Conservation (phyloP, 441 rosid genomes). For the Corymbia citriodora region DNA sequence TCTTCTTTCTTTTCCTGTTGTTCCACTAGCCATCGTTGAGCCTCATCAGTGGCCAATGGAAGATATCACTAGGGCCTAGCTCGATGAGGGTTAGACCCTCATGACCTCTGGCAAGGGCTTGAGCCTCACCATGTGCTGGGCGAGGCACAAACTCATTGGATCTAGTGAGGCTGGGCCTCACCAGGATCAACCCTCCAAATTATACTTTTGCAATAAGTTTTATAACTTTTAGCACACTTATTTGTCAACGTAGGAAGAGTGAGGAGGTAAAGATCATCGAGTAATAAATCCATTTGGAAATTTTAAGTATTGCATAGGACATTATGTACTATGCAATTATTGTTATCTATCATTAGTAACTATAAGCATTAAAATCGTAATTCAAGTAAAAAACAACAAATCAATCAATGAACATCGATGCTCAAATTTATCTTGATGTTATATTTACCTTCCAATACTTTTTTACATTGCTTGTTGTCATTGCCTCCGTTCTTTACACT, state of each 20-base stretch:
- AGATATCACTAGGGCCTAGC: no score
- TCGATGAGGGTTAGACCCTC: no score
- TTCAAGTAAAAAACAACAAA: background rate
- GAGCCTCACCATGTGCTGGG: no score
- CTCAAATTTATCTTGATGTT: background rate
- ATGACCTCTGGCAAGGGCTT: no score
- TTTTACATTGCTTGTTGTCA: background rate
- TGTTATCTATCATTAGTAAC: background rate
- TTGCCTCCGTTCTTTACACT: background rate
- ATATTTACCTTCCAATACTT: background rate
- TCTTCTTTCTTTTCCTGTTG: no score
- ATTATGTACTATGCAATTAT: no score
- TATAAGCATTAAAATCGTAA: background rate
- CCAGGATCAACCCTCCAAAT: no score
- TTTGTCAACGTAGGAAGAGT: fast-evolving
- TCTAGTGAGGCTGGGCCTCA: no score
- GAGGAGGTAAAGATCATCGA: background rate
- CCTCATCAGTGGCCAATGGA: no score
- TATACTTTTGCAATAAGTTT: background rate
- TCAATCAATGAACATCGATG: background rate
- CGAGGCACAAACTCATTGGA: no score
- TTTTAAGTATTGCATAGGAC: background rate
- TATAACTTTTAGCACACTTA: background rate
- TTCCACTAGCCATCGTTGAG: no score
- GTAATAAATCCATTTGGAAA: background rate